Evolutionary conservation across 352 stramenopile genomes (phyloP).

Genomic region (Phytophthora fragariae): DNA sequence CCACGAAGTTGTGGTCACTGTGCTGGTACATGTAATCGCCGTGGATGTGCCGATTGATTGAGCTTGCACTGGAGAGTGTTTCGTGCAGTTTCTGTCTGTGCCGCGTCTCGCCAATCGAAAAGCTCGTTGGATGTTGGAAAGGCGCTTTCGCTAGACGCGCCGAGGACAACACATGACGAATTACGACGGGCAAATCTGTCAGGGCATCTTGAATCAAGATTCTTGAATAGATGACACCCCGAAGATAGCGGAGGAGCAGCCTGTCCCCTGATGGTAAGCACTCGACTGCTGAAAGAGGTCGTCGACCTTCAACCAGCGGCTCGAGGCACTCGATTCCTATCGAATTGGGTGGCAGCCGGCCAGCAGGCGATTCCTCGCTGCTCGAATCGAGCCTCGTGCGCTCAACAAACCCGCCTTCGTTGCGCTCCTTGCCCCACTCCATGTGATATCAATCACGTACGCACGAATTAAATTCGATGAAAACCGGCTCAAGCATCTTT

Average conservation of each 20-base stretch:
- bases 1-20: constrained; percentile 2
- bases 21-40: not conserved
- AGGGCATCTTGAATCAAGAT: not conserved
- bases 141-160: not conserved
- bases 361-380: not conserved
- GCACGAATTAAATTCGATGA: too few species aligned
- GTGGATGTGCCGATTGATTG: not conserved
- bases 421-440: too few species aligned
- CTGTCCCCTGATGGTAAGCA: not conserved
- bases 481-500: too few species aligned
- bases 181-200: not conserved
- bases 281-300: not conserved
- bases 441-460: too few species aligned
- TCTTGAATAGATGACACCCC: not conserved
- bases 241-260: not conserved
- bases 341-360: not conserved
- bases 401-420: not conserved
- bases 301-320: not conserved
- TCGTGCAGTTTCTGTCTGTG: too few species aligned
- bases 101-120: not conserved
- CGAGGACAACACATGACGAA: not conserved
- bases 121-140: not conserved
- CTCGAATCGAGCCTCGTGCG: not conserved
- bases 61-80: not conserved
- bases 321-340: not conserved